Percentiles rank a stretch among this genome's conserved stretches.
Conservation (phyloP, 2,329 filamentous ascomycete genomes). For the Ascochyta fabae region DNA sequence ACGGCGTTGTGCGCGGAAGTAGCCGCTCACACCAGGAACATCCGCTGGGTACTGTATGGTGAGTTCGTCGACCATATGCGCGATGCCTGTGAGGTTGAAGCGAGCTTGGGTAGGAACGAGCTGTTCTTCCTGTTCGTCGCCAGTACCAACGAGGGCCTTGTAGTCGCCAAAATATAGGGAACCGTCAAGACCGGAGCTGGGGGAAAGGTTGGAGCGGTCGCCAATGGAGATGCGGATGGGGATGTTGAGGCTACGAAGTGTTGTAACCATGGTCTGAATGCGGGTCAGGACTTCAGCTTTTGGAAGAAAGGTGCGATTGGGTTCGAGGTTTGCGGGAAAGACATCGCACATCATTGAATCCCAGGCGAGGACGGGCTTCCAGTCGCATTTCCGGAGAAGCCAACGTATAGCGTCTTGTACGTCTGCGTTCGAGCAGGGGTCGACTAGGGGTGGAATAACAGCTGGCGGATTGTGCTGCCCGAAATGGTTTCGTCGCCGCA, state of each 20-base stretch:
- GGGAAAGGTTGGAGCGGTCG: constrained; percentile 34
- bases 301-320: constrained; percentile 35
- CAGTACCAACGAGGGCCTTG: constrained; percentile 40
- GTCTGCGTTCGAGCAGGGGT: constrained; percentile 38
- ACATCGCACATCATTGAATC: constrained; percentile 48
- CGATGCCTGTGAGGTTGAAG: constrained; percentile 42
- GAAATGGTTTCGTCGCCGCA: constrained; percentile 38
- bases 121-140: constrained; percentile 31
- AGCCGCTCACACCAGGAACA: constrained; percentile 41
- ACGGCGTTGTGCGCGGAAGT: constrained; percentile 29
- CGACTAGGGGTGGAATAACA: constrained; percentile 22
- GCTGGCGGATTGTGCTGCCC: constrained; percentile 20
- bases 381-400: constrained; percentile 41
- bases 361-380: constrained; percentile 45
- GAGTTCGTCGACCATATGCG: constrained; percentile 46
- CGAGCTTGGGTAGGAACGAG: constrained; percentile 42
- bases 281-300: constrained; percentile 41
- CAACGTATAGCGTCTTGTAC: constrained; percentile 44
- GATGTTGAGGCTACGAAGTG: constrained; percentile 36
- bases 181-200: constrained; percentile 40
- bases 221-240: constrained; percentile 46
- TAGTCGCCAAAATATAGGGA: constrained; percentile 46
- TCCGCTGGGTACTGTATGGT: constrained; percentile 45
- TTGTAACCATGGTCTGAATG: constrained; percentile 40
- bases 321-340: constrained; percentile 45